phyloP scores from a whole-genome alignment of 2,329 filamentous ascomycete species.

The Neonectria ditissima region DNA sequence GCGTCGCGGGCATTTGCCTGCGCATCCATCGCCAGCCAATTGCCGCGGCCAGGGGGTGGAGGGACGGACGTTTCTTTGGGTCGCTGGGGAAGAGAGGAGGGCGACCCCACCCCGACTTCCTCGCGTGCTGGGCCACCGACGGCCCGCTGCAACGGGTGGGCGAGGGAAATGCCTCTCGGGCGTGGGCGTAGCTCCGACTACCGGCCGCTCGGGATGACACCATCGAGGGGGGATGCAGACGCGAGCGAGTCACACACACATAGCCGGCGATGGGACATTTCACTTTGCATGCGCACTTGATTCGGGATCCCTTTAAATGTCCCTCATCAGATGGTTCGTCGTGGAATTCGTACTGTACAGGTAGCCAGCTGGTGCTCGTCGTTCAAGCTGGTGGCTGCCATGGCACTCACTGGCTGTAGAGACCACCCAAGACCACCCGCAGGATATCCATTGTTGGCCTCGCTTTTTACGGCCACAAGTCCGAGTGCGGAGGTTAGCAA shows the following conservation, averaged over 20 bases:
- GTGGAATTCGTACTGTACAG: no score
- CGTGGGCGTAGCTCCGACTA: slow-evolving; percentile 42
- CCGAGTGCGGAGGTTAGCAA: slow-evolving; percentile 11
- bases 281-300: background rate
- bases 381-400: background rate
- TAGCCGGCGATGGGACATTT: background rate
- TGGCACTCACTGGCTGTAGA: no score
- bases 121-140: slow-evolving; percentile 46
- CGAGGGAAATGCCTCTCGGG: slow-evolving; percentile 29
- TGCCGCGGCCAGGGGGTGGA: no score
- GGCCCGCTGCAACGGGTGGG: slow-evolving; percentile 36
- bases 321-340: background rate
- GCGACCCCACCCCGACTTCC: slow-evolving; percentile 47
- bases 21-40: slow-evolving; percentile 39
- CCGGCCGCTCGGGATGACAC: slow-evolving; percentile 44
- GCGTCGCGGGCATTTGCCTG: slow-evolving; percentile 38
- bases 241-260: slow-evolving; percentile 22
- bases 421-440: background rate
- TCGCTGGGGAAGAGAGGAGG: slow-evolving; percentile 3
- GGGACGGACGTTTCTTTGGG: no score
- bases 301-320: background rate
- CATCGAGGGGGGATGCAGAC: slow-evolving; percentile 29
- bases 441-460: background rate
- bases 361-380: background rate
- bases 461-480: background rate